Evolutionary conservation across 805 yeast genomes (phyloP), one percentile per base, ranked within the genome.

Genomic region (Spathaspora boniae): DNA sequence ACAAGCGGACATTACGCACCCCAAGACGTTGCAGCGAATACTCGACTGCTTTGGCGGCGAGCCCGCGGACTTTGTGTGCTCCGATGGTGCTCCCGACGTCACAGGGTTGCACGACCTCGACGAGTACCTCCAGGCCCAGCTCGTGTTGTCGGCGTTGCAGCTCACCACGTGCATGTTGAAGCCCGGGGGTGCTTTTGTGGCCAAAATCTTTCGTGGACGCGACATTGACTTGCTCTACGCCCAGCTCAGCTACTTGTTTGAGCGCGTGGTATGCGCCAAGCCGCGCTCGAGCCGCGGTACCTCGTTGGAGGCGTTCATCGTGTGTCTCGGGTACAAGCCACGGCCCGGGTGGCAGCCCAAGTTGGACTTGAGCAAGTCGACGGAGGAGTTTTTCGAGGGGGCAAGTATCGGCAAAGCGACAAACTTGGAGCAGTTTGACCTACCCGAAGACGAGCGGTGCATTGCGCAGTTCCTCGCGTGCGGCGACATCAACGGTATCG

Each of bases 11-110:
- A 93, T 93, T 47, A 93, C 98, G 2, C 97, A 93, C 62, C 97
- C 98, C 11, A 78, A 79, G 52, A 93, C 98, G 0, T 68, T 93
- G 34, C 72, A 73, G 24, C 74, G 70, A 50, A 93, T 93, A 29
- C 60, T 86, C 47, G 82, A 80, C 22, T 72, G 83, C 26, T 93
- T 93, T 65, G 95, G 86, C 16, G 96, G 96, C 26, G 86, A 86
- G 46, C 80, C 84, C 37, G 98, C 98, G 0, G 98, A 93, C 58
- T 83, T 91, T 55, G 96, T 93, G 1, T 87, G 96, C 51, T 82
- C 95, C 50, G 98, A 93, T 58, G 98, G 98, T 38, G 98, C 98
- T 0, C 98, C 98, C 2, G 98, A 93, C 62, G 98, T 93, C 16
- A 93, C 98, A 0, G 98, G 98, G 1, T 62, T 93, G 34, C 98